Evolutionary conservation across 139 green algal species (phyloP), one percentile per base, ranked within the genome.

Genomic region (Coccomyxa sp.): DNA sequence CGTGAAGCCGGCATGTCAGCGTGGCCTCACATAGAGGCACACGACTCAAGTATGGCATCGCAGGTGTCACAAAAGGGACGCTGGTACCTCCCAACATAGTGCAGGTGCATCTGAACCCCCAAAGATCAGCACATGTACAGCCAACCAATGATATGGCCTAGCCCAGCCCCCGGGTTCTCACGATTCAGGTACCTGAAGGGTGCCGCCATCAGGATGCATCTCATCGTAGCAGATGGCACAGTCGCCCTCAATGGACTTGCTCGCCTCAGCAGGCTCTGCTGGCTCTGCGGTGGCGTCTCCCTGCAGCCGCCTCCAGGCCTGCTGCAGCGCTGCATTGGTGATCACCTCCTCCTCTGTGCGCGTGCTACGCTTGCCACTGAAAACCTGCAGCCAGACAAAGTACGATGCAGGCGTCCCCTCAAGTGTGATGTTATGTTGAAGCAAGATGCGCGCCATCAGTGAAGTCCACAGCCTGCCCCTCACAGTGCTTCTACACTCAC

Each of bases 151-250:
- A n/a, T n/a, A n/a, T n/a, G n/a, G n/a, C n/a, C n/a, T n/a, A n/a
- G n/a, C n/a, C n/a, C n/a, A 31, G 36, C 34, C 27, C 24, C 24
- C 36, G 18, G 7, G 12, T 54, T 75, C 24, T 22, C 8, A 24
- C 8, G n/a, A n/a, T n/a, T n/a, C n/a, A n/a, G n/a, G n/a, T 22
- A 64, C 50, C 50, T 12, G 22, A 64, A 22, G 18, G 27, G 50
- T 64, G 50, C 18, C 27, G 50, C 50, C 50, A 22, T 22, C 50
- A 64, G 50, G 50, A 22, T 31, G 18, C 22, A 91, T 70, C 24
- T 73, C 64, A 3, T 90, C 85, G 74, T 84, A 90, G 77, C 88
- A 92, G 58, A 92, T 86, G 35, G 88, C 77, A 40, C 85, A 90
- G 31, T 90, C 83, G 1, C 83, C 80, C 31, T 89, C 88, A 16